These are phyloP conservation scores for Histomonas meleagridis DNA, from an alignment of 208 protist genomes.

Conservation along the genomic window DNA sequence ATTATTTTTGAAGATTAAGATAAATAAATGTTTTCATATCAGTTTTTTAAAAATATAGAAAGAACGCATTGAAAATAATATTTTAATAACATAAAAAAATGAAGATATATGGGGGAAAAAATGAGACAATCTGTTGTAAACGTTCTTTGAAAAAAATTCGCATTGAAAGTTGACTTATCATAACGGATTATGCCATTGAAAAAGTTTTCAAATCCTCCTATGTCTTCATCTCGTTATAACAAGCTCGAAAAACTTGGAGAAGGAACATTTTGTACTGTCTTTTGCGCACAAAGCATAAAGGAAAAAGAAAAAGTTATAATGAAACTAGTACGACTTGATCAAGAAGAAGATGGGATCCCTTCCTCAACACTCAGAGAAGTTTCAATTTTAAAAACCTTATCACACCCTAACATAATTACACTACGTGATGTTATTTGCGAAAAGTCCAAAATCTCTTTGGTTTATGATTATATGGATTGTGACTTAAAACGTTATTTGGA, in stretches of 20 bases:
- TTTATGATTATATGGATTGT: not conserved
- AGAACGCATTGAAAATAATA: too few species aligned
- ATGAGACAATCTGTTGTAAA: too few species aligned
- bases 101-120: too few species aligned
- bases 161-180: too few species aligned
- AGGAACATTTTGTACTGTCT: slow-evolving; percentile 27
- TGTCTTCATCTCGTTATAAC: not conserved
- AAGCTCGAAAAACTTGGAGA: slow-evolving; percentile 27
- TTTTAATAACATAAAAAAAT: too few species aligned
- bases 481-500: not conserved
- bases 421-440: not conserved
- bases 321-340: slow-evolving; percentile 9
- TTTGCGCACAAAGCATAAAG: not conserved
- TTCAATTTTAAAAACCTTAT: not conserved
- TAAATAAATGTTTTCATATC: too few species aligned
- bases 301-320: not conserved
- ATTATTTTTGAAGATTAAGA: too few species aligned
- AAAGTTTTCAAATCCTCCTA: too few species aligned
- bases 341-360: slow-evolving; percentile 36
- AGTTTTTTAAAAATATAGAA: too few species aligned
- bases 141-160: too few species aligned
- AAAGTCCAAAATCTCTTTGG: not conserved
- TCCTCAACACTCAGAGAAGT: slow-evolving; percentile 10
- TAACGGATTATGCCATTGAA: too few species aligned
- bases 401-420: not conserved